phyloP scores from a whole-genome alignment of 495 filamentous ascomycete genomes.

The Penicillium lividum region DNA sequence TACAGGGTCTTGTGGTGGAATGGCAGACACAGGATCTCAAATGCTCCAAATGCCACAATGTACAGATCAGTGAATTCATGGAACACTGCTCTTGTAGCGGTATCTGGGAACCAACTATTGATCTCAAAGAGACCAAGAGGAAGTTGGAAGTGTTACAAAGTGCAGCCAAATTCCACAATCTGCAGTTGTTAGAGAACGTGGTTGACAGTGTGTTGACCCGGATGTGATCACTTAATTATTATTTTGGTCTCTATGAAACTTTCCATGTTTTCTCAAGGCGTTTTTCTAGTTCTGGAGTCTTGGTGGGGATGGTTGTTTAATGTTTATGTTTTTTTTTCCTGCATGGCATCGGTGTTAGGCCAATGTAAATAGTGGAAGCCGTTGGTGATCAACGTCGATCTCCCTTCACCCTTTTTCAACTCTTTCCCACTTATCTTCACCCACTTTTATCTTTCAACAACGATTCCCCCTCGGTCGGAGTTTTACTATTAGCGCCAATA shows the following conservation, averaged over 20 bases:
- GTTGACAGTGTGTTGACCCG: constrained; percentile 59
- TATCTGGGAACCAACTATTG: constrained; percentile 71
- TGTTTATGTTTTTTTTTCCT: not conserved
- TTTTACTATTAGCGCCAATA: not conserved
- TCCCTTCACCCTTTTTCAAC: not conserved
- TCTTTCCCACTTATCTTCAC: not conserved
- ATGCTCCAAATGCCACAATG: constrained; percentile 58
- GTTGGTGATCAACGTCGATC: constrained; percentile 13
- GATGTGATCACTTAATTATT: constrained; percentile 9
- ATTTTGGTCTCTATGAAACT: not conserved
- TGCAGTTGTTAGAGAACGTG: constrained; percentile 77
- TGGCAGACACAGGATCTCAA: constrained; percentile 92
- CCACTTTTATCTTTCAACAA: too few relatives aligned
- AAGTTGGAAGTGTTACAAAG: constrained; percentile 66
- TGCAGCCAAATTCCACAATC: constrained; percentile 74
- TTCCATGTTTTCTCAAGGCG: too few relatives aligned
- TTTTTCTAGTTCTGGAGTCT: not conserved
- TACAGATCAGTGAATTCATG: constrained; percentile 87
- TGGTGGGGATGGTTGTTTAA: not conserved
- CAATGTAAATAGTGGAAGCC: constrained; percentile 10
- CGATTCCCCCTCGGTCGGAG: too few relatives aligned
- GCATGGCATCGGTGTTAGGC: constrained; percentile 17
- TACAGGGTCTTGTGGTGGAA: constrained; percentile 70
- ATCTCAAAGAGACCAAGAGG: constrained; percentile 66
- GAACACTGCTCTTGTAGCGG: constrained; percentile 95